Conservation (phyloP, 192 early-diverging fungal genomes). For the Lunasporangiospora selenospora region DNA sequence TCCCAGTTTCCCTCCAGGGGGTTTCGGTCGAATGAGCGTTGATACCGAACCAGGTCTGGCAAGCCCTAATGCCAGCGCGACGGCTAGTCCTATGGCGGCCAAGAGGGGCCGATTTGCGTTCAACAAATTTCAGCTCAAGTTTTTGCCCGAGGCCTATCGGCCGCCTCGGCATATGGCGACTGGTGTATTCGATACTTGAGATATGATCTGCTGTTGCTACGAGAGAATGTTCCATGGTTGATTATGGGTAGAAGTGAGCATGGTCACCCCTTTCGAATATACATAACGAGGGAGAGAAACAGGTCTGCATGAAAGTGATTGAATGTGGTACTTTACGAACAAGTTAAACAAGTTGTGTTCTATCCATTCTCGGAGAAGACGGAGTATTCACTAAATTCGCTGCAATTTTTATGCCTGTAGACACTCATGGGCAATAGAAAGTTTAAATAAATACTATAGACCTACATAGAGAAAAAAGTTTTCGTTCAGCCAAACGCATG, state of each 20-base stretch:
- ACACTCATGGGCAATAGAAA: too few relatives aligned
- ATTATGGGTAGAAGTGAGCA: neutral
- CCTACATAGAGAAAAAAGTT: too few relatives aligned
- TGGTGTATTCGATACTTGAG: constrained; percentile 8
- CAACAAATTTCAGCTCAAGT: constrained; percentile 38
- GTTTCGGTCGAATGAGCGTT: neutral
- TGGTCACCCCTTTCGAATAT: neutral
- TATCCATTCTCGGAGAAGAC: too few relatives aligned
- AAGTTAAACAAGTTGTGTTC: too few relatives aligned
- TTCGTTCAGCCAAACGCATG: too few relatives aligned
- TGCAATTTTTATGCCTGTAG: too few relatives aligned
- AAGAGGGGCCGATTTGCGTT: constrained; percentile 43
- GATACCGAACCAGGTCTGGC: too few relatives aligned
- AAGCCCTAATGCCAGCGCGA: too few relatives aligned
- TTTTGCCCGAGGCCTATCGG: constrained; percentile 27
- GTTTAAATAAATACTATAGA: too few relatives aligned
- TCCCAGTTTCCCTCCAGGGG: neutral
- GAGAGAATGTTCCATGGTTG: neutral
- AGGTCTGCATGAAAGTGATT: too few relatives aligned
- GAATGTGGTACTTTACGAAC: too few relatives aligned
- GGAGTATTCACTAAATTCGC: too few relatives aligned
- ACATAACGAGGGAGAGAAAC: neutral
- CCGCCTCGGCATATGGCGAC: constrained; percentile 30
- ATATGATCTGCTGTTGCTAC: neutral
- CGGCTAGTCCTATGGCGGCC: neutral